These are phyloP conservation scores for Nakaseomyces glabratus DNA, from an alignment of 1,139 yeast species.

Conservation along the genomic window DNA sequence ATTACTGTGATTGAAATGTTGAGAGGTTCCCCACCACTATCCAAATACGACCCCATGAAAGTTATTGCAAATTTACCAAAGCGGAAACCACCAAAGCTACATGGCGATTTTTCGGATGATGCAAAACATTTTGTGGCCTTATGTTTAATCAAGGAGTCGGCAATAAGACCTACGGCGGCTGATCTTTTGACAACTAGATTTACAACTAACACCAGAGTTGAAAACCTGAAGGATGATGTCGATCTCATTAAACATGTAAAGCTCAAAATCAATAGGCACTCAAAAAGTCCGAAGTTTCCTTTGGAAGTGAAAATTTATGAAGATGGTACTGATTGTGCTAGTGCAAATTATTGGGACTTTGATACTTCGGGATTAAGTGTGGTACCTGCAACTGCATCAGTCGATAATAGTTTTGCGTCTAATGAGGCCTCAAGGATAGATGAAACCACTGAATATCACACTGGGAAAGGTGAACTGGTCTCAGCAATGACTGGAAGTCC, in stretches of 20 bases:
- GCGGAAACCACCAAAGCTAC: slow-evolving; percentile 54
- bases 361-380: too few relatives aligned
- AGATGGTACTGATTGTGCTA: slow-evolving; percentile 7
- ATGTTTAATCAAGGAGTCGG: slow-evolving; percentile 54
- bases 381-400: too few relatives aligned
- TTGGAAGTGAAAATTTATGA: slow-evolving; percentile 28
- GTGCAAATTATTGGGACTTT: slow-evolving; percentile 22
- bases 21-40: slow-evolving; percentile 64
- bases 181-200: slow-evolving; percentile 41
- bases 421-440: too few relatives aligned
- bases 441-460: too few relatives aligned
- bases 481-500: slow-evolving; percentile 3
- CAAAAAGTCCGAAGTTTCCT: slow-evolving; percentile 28
- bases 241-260: slow-evolving; percentile 24
- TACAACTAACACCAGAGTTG: slow-evolving; percentile 26
- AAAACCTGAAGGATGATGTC: slow-evolving; percentile 26
- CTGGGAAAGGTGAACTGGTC: too few relatives aligned
- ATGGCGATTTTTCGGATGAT: slow-evolving; percentile 37
- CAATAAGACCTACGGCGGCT: slow-evolving; percentile 42
- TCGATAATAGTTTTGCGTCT: too few relatives aligned
- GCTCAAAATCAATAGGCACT: slow-evolving; percentile 14
- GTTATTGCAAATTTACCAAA: slow-evolving; percentile 66
- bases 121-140: slow-evolving; percentile 51
- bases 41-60: slow-evolving; percentile 65
- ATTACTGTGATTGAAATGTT: slow-evolving; percentile 71